Conservation (phyloP, 768 basidiomycete species). For the Trametes meyenii region DNA sequence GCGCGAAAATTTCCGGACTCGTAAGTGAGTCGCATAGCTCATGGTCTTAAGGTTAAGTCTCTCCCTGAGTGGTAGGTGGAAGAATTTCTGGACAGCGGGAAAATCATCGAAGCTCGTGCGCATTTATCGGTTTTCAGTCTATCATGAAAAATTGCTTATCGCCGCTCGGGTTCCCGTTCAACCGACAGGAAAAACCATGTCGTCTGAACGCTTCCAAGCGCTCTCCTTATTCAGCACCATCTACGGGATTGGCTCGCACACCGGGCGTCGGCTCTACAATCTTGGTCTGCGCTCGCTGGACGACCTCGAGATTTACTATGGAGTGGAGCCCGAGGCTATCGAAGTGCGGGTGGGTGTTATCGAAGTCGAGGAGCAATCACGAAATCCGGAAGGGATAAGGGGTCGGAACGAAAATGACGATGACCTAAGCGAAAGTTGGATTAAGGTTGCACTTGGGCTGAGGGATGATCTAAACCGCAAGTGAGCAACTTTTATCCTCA, state of each 20-base stretch:
- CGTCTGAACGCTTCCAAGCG: slow-evolving; percentile 55
- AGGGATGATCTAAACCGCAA: slow-evolving; percentile 56
- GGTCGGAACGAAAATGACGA: slow-evolving; percentile 29
- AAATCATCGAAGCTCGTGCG: slow-evolving; percentile 62
- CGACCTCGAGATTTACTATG: slow-evolving; percentile 71
- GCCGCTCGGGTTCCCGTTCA: background rate
- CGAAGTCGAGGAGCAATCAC: slow-evolving; percentile 29
- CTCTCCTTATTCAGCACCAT: slow-evolving; percentile 63
- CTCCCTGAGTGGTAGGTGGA: slow-evolving; percentile 48
- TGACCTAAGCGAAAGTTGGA: slow-evolving; percentile 41
- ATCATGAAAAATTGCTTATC: background rate
- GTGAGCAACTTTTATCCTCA: slow-evolving; percentile 34
- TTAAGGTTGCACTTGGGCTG: slow-evolving; percentile 62
- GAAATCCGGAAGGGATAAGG: slow-evolving; percentile 15
- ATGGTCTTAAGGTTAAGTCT: background rate
- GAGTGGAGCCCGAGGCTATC: slow-evolving; percentile 37
- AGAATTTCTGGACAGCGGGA: slow-evolving; percentile 59
- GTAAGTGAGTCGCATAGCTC: background rate
- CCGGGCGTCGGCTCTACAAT: slow-evolving; percentile 65
- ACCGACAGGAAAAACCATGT: slow-evolving; percentile 47
- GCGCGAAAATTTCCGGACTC: slow-evolving; percentile 39
- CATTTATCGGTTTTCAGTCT: slow-evolving; percentile 1
- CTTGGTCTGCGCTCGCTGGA: slow-evolving; percentile 67
- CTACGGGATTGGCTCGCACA: slow-evolving; percentile 76
- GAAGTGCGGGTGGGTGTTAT: slow-evolving; percentile 32